These are phyloP conservation scores for Xylariomycetidae sp. DNA, from an alignment of 2,329 filamentous ascomycete species.

Conservation along the genomic window DNA sequence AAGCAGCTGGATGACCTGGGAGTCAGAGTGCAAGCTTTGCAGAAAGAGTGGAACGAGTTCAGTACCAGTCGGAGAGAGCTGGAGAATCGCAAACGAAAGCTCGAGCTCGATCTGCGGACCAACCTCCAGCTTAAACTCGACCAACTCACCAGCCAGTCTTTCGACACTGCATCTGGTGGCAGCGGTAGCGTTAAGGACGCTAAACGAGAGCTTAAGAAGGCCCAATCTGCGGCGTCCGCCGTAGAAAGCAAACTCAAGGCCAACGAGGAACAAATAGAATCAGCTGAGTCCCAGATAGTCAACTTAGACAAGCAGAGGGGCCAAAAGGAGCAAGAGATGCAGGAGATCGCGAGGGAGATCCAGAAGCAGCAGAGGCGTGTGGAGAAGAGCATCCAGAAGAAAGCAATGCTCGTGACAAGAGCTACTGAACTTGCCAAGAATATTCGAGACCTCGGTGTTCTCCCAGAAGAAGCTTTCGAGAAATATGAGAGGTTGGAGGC, in stretches of 20 bases:
- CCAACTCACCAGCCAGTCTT: slow-evolving; percentile 72
- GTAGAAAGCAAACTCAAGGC: slow-evolving; percentile 67
- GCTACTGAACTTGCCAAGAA: slow-evolving; percentile 79
- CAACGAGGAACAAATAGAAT: slow-evolving; percentile 69
- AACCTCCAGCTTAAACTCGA: slow-evolving; percentile 85
- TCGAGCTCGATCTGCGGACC: slow-evolving; percentile 85
- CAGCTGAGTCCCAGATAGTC: slow-evolving; percentile 32
- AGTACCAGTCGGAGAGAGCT: slow-evolving; percentile 70
- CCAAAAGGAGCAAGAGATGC: slow-evolving; percentile 66
- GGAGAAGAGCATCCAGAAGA: slow-evolving; percentile 88
- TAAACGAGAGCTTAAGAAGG: slow-evolving; percentile 75
- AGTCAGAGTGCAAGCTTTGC: slow-evolving; percentile 64
- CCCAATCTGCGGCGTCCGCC: slow-evolving; percentile 61
- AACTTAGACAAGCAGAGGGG: slow-evolving; percentile 41
- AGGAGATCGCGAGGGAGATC: slow-evolving; percentile 72
- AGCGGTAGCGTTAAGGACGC: slow-evolving; percentile 69
- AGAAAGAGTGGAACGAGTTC: slow-evolving; percentile 71
- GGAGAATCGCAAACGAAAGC: slow-evolving; percentile 73
- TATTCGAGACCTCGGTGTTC: slow-evolving; percentile 86
- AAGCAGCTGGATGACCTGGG: slow-evolving; percentile 69
- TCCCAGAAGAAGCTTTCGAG: slow-evolving; percentile 90
- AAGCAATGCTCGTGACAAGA: slow-evolving; percentile 71
- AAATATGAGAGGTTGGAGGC: slow-evolving; percentile 82
- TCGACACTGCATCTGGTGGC: slow-evolving; percentile 60
- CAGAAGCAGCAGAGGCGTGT: slow-evolving; percentile 84